Evolutionary conservation across 371 early-diverging fungal species (phyloP).

Genomic region (Mortierella sp.): DNA sequence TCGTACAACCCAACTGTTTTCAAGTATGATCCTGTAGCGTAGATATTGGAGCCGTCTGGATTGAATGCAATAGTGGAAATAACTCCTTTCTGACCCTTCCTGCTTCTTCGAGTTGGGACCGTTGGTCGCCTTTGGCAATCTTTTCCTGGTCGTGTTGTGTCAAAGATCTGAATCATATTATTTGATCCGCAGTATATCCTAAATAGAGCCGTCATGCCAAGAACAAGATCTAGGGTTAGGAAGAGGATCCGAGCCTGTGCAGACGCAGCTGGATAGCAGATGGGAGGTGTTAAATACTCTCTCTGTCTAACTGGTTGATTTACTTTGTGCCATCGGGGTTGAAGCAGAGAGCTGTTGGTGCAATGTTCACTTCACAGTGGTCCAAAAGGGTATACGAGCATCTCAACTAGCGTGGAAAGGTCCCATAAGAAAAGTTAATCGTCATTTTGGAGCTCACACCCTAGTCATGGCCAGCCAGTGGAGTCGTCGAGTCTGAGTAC

Average conservation of each 20-base stretch:
- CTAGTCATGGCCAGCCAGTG: background rate
- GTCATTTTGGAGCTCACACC: background rate
- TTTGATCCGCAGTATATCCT: constrained; percentile 78
- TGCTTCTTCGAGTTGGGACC: constrained; percentile 66
- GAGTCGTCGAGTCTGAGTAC: background rate
- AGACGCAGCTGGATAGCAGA: no score
- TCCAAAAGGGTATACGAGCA: constrained; percentile 72
- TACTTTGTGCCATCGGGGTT: constrained; percentile 76
- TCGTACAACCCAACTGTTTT: constrained; percentile 75
- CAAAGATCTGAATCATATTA: constrained; percentile 77
- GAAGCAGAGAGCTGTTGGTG: constrained; percentile 70
- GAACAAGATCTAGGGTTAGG: background rate
- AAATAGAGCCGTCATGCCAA: background rate
- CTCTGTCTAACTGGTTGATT: background rate
- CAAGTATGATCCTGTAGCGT: constrained; percentile 76
- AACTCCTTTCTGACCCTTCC: constrained; percentile 76
- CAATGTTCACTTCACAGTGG: constrained; percentile 72
- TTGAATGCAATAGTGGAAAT: constrained; percentile 74
- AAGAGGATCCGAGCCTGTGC: no score
- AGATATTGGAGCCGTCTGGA: constrained; percentile 71
- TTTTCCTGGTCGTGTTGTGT: constrained; percentile 65
- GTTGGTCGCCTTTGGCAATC: constrained; percentile 61
- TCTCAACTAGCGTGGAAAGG: constrained; percentile 49
- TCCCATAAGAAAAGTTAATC: background rate
- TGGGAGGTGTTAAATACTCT: background rate